A percentile compares a stretch with the other conserved stretches of the same genome.
phyloP scores from a whole-genome alignment of 1,284 basidiomycete genomes.

The Cryptococcus sp. region DNA sequence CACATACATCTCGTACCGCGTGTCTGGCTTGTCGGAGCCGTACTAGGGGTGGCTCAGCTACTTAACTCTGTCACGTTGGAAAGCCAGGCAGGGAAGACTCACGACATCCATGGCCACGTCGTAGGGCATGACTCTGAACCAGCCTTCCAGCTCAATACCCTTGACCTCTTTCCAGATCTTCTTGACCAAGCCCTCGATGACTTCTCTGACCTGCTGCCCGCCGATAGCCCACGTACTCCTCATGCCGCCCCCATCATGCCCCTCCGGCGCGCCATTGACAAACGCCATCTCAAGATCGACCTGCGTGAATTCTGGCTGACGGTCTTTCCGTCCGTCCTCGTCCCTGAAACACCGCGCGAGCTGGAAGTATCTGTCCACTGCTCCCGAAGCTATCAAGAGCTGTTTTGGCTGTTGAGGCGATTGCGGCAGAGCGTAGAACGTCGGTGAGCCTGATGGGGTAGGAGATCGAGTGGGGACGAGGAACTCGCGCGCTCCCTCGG shows the following conservation, averaged over 20 bases:
- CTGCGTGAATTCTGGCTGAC: slow-evolving; percentile 96
- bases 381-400: slow-evolving; percentile 87
- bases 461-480: slow-evolving; percentile 77
- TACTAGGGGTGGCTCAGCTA: slow-evolving; percentile 58
- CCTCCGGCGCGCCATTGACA: slow-evolving; percentile 67
- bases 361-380: slow-evolving; percentile 86
- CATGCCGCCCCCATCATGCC: slow-evolving; percentile 38
- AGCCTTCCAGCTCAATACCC: slow-evolving; percentile 61
- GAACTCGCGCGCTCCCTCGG: slow-evolving; percentile 92
- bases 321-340: slow-evolving; percentile 89
- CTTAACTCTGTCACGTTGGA: background rate
- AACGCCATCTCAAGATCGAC: slow-evolving; percentile 96
- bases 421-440: slow-evolving; percentile 89
- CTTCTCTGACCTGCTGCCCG: slow-evolving; percentile 71
- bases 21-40: slow-evolving; percentile 95
- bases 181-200: slow-evolving; percentile 71
- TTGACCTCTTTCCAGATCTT: slow-evolving; percentile 70
- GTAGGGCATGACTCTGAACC: slow-evolving; percentile 80
- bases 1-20: slow-evolving; percentile 81
- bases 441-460: slow-evolving; percentile 49
- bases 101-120: slow-evolving; percentile 79
- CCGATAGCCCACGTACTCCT: slow-evolving; percentile 73
- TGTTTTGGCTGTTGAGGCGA: slow-evolving; percentile 97
- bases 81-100: slow-evolving; percentile 42
- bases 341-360: slow-evolving; percentile 93